phyloP scores from a whole-genome alignment of 139 green algal genomes.

The Picochlorum sp. region DNA sequence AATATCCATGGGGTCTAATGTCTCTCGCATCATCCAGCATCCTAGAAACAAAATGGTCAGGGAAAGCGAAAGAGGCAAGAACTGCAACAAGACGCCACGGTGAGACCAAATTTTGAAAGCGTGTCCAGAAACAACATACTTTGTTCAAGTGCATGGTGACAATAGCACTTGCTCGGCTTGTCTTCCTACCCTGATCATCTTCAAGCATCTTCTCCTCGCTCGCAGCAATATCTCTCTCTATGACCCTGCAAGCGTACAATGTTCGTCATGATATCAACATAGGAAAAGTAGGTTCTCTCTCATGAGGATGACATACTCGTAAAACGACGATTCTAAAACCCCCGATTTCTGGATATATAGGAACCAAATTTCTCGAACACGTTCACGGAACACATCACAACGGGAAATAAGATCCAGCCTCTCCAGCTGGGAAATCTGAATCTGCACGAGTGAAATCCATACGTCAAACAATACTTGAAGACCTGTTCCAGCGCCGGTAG shows the following conservation, averaged over 20 bases:
- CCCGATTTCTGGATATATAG: constrained; percentile 5
- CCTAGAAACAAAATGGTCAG: constrained; percentile 24
- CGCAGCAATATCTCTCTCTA: not conserved
- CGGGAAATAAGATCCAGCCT: constrained; percentile 5
- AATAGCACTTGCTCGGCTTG: not conserved
- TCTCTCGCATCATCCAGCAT: constrained; percentile 18
- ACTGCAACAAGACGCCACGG: constrained; percentile 1
- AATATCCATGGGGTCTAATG: constrained; percentile 19
- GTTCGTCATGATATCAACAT: not conserved
- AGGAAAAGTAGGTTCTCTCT: not conserved
- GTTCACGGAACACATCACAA: not conserved
- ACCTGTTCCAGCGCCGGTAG: not conserved
- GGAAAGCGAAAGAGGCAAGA: constrained; percentile 2
- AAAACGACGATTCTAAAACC: constrained; percentile 12
- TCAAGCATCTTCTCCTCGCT: not conserved
- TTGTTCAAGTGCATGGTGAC: not conserved
- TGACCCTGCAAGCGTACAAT: not conserved
- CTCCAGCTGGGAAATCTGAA: constrained; percentile 12
- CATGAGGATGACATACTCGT: constrained; percentile 2
- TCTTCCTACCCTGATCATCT: constrained; percentile 3
- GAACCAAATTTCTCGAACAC: constrained; percentile 20
- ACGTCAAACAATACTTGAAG: not conserved
- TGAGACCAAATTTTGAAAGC: not conserved
- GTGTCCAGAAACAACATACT: not conserved
- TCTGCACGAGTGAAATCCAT: not conserved